These are phyloP conservation scores for Candida vaughaniae DNA, from an alignment of 805 yeast species.

Conservation along the genomic window DNA sequence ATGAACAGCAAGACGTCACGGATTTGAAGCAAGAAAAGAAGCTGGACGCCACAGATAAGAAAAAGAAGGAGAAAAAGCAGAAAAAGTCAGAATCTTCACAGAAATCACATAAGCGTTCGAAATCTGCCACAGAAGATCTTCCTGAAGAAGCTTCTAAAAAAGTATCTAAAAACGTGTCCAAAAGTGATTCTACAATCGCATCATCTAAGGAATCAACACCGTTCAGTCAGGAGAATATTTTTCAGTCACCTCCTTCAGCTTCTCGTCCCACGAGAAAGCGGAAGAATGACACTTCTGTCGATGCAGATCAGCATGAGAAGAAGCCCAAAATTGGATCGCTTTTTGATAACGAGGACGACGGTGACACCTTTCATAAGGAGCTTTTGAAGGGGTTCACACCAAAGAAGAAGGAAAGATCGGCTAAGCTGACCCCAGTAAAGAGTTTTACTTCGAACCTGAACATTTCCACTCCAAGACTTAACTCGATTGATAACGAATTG, in stretches of 20 bases:
- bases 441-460: background rate
- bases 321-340: constrained; percentile 4
- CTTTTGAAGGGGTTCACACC: constrained; percentile 5
- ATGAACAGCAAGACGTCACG: background rate
- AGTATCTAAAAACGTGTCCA: background rate
- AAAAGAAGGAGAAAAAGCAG: background rate
- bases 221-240: constrained; percentile 34
- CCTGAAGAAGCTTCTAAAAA: background rate
- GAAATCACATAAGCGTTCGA: background rate
- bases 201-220: constrained; percentile 5
- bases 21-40: too few species aligned
- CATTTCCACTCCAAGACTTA: constrained; percentile 6
- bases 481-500: constrained; percentile 1
- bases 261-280: background rate
- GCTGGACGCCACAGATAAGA: background rate
- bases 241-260: constrained; percentile 27
- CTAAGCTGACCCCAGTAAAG: constrained; percentile 1
- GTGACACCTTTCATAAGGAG: constrained; percentile 3
- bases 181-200: background rate
- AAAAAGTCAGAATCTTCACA: background rate
- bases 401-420: background rate
- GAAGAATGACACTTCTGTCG: background rate
- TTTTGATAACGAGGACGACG: constrained; percentile 10
- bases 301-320: constrained; percentile 1
- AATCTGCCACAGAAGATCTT: background rate